These are phyloP conservation scores for Trametes polyzona DNA, from an alignment of 1,284 basidiomycete genomes.

Conservation along the genomic window DNA sequence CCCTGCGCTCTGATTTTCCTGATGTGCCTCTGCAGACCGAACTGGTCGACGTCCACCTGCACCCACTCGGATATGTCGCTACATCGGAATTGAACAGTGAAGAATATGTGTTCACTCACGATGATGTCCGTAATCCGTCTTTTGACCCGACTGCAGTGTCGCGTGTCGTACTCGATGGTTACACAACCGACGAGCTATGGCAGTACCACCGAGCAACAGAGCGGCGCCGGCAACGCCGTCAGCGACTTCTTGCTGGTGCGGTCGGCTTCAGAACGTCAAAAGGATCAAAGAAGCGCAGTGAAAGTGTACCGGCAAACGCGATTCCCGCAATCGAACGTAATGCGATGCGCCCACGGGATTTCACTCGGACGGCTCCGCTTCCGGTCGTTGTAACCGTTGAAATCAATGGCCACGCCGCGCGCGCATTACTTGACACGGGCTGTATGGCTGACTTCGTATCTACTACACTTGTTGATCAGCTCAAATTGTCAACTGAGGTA, in stretches of 20 bases:
- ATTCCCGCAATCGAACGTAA: slow-evolving; percentile 1
- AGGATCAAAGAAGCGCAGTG: neutral
- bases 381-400: slow-evolving; percentile 32
- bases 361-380: neutral
- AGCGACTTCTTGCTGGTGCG: neutral
- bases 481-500: slow-evolving; percentile 25
- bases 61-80: neutral
- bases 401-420: slow-evolving; percentile 37
- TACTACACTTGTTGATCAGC: slow-evolving; percentile 39
- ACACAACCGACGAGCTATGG: neutral
- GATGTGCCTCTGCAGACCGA: neutral
- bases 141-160: neutral
- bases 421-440: slow-evolving; percentile 40
- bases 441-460: slow-evolving; percentile 47
- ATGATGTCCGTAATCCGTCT: neutral
- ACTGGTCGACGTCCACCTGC: neutral
- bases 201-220: neutral
- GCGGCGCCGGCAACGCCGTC: neutral
- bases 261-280: neutral
- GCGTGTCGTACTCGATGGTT: neutral
- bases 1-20: neutral
- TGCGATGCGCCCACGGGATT: neutral
- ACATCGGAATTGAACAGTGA: neutral
- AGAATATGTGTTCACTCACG: neutral
- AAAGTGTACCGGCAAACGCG: neutral